A percentile compares a stretch with the other conserved stretches of the same genome.
Conservation (phyloP, 2,329 filamentous ascomycete species). For the Fusarium chlamydosporum region DNA sequence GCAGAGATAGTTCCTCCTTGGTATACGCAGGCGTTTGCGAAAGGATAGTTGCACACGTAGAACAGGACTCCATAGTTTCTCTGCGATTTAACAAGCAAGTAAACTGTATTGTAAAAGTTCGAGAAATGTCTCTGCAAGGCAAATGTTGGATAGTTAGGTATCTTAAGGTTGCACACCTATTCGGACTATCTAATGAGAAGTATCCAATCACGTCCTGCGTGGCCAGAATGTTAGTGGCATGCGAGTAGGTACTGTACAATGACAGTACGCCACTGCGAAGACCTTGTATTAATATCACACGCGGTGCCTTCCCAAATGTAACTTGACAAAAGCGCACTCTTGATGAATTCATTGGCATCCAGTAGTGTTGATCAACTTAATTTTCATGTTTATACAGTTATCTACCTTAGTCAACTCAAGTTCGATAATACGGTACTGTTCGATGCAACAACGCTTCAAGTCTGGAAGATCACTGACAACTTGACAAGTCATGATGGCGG, state of each 20-base stretch:
- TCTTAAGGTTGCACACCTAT: slow-evolving; percentile 22
- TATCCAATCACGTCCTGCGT: slow-evolving; percentile 50
- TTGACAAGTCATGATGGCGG: background rate
- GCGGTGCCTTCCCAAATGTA: background rate
- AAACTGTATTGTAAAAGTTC: slow-evolving; percentile 1
- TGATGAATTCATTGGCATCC: background rate
- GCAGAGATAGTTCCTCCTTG: slow-evolving; percentile 69
- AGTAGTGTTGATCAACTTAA: background rate
- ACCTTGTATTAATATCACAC: slow-evolving; percentile 1
- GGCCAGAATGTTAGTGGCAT: slow-evolving; percentile 36
- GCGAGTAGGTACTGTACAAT: slow-evolving; percentile 3
- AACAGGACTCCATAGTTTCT: slow-evolving; percentile 67
- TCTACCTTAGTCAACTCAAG: no score
- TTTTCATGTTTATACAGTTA: no score
- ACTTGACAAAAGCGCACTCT: background rate
- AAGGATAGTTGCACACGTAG: slow-evolving; percentile 77
- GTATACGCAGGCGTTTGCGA: slow-evolving; percentile 66
- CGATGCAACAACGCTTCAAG: background rate
- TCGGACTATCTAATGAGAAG: slow-evolving; percentile 4
- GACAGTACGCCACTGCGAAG: slow-evolving; percentile 35
- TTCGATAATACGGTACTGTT: no score
- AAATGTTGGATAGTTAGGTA: slow-evolving; percentile 4
- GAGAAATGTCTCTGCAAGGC: slow-evolving; percentile 10
- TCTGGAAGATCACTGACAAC: background rate
- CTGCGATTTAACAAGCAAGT: slow-evolving; percentile 7